Percentiles rank a stretch among this genome's conserved stretches.
phyloP scores from a whole-genome alignment of 805 yeast species.

The Nakazawaea ishiwadae region DNA sequence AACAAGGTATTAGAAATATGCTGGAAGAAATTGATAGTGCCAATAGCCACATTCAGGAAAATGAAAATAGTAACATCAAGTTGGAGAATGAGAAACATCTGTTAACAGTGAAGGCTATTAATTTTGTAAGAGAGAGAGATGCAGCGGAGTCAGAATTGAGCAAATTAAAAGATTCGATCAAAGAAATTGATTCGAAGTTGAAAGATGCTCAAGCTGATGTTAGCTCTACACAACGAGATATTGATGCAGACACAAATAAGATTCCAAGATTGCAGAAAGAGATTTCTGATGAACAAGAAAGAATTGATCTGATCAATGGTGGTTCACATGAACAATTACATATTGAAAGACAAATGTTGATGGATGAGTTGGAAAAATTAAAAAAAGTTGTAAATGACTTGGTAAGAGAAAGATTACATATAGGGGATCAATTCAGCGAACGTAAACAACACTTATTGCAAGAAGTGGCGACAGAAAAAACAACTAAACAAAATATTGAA shows the following conservation, averaged over 20 bases:
- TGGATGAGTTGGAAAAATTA: conserved; percentile 16
- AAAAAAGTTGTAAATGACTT: conserved; percentile 2
- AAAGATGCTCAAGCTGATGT: conserved; percentile 11
- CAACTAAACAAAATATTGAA: conserved; percentile 25
- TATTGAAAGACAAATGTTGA: conserved; percentile 15
- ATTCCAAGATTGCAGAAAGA: conserved; percentile 21
- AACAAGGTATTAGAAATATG: conserved; percentile 9
- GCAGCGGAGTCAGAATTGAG: background rate
- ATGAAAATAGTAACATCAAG: conserved; percentile 2
- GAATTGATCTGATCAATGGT: conserved; percentile 37
- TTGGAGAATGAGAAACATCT: conserved; percentile 8
- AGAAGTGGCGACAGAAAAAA: conserved; percentile 16
- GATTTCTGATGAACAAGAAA: conserved; percentile 29
- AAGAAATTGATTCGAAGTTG: conserved; percentile 19
- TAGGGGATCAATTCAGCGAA: conserved; percentile 1
- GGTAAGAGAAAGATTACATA: background rate
- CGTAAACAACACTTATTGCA: conserved; percentile 2
- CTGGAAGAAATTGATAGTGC: conserved; percentile 17
- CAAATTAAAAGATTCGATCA: conserved; percentile 5
- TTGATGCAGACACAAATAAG: conserved; percentile 18
- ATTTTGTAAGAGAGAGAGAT: conserved; percentile 7
- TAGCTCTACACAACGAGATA: conserved; percentile 17
- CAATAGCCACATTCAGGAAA: conserved; percentile 15
- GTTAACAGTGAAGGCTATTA: conserved; percentile 12
- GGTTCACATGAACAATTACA: conserved; percentile 34